Evolutionary conservation across 2,329 filamentous ascomycete species (phyloP), one percentile per base, ranked within the genome.

Genomic region (Cladosporium sp.): DNA sequence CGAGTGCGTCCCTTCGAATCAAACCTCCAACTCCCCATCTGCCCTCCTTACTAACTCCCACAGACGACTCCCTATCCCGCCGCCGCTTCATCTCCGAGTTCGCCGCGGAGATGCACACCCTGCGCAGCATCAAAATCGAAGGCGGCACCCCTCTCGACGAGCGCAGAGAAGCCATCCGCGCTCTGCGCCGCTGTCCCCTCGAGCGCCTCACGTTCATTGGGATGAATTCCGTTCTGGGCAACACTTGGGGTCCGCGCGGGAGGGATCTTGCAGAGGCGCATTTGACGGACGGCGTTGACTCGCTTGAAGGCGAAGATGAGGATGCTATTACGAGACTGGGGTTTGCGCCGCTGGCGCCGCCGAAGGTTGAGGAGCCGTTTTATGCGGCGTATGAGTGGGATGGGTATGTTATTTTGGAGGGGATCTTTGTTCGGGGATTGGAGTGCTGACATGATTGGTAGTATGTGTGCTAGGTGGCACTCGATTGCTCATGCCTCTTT

Each of bases 201-300:
- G 62, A 70, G 52, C 75, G 74, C 53, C 58, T 75, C 12, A 71
- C 75, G 17, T 63, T 75, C 55, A 75, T 76, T 18, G 73, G 73
- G 5, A 65, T 70, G 2, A 66, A 64, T 8, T 71, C 66, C 29
- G 70, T 72, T 0, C 55, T 71, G 3, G 73, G 73, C 5, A 76
- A 76, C 45, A 72, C 68, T 1, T 75, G 73, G 73, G 72, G 71
- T 3, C 42, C 45, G 0, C 55, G 65, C 15, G 72, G 11, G 41
- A 52, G 15, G 43, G 17, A 50, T n/a, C 27, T 32, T 37, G 11
- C 15, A 19, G 27, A 42, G 30, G 18, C 61, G 9, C 43, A 53
- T 47, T 47, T 49, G 34, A 15, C 34, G 13, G 49, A 61, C 17
- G 58, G 60, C 56, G 41, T 56, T 50, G 40, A 54, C 29, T 47